Evolutionary conservation across 768 basidiomycete species (phyloP), one percentile per base, ranked within the genome.

Genomic region (Boletus pseudopeckii): DNA sequence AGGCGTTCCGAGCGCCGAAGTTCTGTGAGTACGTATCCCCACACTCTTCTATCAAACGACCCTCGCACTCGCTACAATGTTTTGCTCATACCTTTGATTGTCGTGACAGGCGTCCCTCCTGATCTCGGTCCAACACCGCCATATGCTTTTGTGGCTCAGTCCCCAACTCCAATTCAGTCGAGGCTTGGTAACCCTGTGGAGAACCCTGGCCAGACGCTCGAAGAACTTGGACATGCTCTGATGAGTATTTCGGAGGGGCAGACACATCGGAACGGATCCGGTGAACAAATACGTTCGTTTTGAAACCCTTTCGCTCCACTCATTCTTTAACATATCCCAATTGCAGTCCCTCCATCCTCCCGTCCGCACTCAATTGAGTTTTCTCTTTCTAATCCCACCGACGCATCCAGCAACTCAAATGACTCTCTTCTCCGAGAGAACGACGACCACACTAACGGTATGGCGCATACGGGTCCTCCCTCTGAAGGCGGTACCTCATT

Each of bases 91-190:
- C 17, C 1, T 18, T 9, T 42, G 13, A 2, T 48, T 28, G 2
- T 20, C 44, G 39, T 20, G 18, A 45, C 13, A 58, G 63, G 24
- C 5, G 28, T 36, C 2, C 45, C 36, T 42, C 40, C 36, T 17
- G 54, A 64, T 18, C 47, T 61, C 7, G 66, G 54, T 24, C 66
- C 66, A 50, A 56, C 66, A n/a, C 65, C 65, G 4, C 66, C 66
- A n/a, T 67, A 67, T 48, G 56, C 57, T 9, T 45, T 42, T 28
- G 17, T 15, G 14, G 26, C 43, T 11, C 50, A 46, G 13, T 36
- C 50, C 20, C 30, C 52, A 10, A 10, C n/a, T 34, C 28, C 26
- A 14, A 22, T 11, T 11, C 55, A 22, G 9, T 14, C 55, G 10
- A 45, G 28, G 24, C 17, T 18, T 9, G n/a, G 5, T 24, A 7